Percentiles rank a stretch among this genome's conserved stretches.
Conservation (phyloP, 371 early-diverging fungal genomes). For the Mortierella sp. region DNA sequence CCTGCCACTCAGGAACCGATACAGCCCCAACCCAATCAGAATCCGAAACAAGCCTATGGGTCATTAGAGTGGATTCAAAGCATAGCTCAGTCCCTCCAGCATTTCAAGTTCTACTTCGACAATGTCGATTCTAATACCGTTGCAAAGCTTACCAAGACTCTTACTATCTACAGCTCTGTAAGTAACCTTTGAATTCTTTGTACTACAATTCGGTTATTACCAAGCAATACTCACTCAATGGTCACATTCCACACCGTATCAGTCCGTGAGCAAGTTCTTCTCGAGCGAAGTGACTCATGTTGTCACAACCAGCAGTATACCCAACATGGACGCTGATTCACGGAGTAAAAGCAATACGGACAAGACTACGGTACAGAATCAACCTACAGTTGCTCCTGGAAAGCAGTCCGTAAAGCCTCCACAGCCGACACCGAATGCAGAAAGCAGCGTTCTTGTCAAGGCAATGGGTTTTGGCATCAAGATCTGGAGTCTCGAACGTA, state of each 20-base stretch:
- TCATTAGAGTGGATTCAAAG: constrained; percentile 27
- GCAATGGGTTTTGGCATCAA: constrained; percentile 28
- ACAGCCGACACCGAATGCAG: constrained; percentile 2
- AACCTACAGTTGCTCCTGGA: neutral
- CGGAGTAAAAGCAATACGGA: constrained; percentile 2
- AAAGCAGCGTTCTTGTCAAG: constrained; percentile 26
- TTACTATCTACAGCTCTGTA: constrained; percentile 20
- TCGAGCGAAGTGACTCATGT: constrained; percentile 44
- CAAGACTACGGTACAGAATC: neutral
- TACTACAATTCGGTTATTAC: too few relatives aligned
- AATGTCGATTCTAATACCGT: constrained; percentile 17
- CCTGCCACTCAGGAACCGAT: neutral
- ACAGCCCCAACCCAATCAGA: neutral
- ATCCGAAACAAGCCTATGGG: constrained; percentile 4
- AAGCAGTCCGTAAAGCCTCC: constrained; percentile 4
- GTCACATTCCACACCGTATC: neutral
- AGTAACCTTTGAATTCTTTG: too few relatives aligned
- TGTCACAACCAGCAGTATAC: constrained; percentile 33
- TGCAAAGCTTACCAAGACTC: constrained; percentile 15
- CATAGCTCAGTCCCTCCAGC: constrained; percentile 9
- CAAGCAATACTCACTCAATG: too few relatives aligned
- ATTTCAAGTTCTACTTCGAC: constrained; percentile 33
- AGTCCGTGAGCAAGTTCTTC: constrained; percentile 32
- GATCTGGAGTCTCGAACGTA: constrained; percentile 25
- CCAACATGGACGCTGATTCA: constrained; percentile 13